phyloP scores from a whole-genome alignment of 2,329 filamentous ascomycete species.

The Fusarium sp. region DNA sequence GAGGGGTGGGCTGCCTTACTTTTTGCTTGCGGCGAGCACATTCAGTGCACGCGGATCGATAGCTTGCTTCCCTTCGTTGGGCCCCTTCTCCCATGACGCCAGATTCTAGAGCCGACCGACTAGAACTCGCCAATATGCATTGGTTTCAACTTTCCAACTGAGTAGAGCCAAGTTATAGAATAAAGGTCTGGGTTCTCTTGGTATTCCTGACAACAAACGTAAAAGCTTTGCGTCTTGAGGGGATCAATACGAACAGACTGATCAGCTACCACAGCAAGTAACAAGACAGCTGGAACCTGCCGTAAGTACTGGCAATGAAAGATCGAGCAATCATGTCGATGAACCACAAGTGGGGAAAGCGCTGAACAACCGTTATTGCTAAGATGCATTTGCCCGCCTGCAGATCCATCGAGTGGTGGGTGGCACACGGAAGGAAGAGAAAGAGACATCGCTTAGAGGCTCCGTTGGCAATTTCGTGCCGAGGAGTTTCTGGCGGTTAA shows the following conservation, averaged over 20 bases:
- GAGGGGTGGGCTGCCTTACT: conserved; percentile 36
- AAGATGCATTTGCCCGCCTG: conserved; percentile 38
- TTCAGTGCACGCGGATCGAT: conserved; percentile 57
- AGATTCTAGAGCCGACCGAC: neutral
- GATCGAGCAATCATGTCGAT: conserved; percentile 32
- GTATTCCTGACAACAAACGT: neutral
- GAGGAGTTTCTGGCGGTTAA: conserved; percentile 29
- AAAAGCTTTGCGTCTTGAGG: conserved; percentile 3
- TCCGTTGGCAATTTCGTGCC: conserved; percentile 34
- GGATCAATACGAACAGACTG: conserved; percentile 4
- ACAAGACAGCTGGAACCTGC: conserved; percentile 17
- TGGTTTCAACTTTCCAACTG: neutral
- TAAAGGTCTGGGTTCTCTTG: neutral
- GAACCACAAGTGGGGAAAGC: conserved; percentile 39
- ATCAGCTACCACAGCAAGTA: conserved; percentile 9
- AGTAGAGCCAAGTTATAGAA: neutral
- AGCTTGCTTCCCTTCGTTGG: conserved; percentile 28
- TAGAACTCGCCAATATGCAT: neutral
- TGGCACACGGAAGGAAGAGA: conserved; percentile 40
- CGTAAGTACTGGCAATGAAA: conserved; percentile 9
- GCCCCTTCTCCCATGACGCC: conserved; percentile 30
- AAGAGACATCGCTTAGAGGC: conserved; percentile 30
- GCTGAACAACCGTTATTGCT: conserved; percentile 36
- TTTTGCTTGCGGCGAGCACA: conserved; percentile 56
- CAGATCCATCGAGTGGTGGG: conserved; percentile 43